Base-by-base conservation (phyloP, 106 monocot species). In the Dendrobium catenatum region DNA sequence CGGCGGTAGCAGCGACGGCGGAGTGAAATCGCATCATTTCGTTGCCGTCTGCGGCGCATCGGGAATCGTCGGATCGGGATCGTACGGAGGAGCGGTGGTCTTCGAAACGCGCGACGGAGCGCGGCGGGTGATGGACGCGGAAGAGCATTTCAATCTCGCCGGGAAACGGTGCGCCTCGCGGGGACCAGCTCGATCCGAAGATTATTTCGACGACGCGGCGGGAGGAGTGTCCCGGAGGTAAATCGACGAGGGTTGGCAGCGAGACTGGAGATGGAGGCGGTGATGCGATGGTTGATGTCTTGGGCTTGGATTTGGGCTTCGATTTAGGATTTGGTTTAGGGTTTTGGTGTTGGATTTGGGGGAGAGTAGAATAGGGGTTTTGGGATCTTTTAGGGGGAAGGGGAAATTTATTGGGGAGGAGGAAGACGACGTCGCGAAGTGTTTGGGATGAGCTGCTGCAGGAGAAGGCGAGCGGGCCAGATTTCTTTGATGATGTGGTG, bases 1-100 rank as follows among this genome's bases (percentile, higher is more conserved):
- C 42, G 9, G 40, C 82, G 77, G 75, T 15, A 29, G 74, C 44
- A 3, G 58, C 64, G 27, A 24, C 59, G 55, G 77, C 18, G 27
- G 59, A 81, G 68, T 88, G 91, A 85, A 95, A 95, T 33, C 93
- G 85, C 91, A 93, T 91, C 93, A 93, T 91, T 87, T 95, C 95
- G 84, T 95, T 95, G 42, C 95, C 95, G 78, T 95, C 93, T 33
- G 84, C 95, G 37, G 92, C 89, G 88, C 91, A 89, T 19, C 95
- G 87, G 61, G 89, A 64, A 67, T 88, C 89, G 54, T 51, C 58
- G 29, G 76, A 33, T 0, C 56, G 33, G 33, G 85, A 48, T 31
- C 86, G 86, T n/a, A 93, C 87, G 3, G 80, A 72, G 19, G 85
- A 73, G 40, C 93, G 89, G 85, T 88, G 86, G 77, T 96, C 93